Evolutionary conservation across 305 asterid species (phyloP).

Genomic region (Fraxinus velutina): DNA sequence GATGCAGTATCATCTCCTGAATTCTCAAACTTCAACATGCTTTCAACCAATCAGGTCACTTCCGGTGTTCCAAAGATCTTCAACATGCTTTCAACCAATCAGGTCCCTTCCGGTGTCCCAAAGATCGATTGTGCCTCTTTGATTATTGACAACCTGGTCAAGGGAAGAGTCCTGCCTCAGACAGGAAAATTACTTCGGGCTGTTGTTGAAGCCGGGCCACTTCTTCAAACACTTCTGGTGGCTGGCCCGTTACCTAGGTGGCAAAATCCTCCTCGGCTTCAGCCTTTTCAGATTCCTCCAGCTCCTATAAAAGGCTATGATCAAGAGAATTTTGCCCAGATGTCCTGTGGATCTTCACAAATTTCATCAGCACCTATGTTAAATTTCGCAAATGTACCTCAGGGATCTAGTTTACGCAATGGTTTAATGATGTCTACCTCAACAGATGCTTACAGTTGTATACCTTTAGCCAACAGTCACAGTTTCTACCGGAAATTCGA

Average conservation of each 20-base stretch:
- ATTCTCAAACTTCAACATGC: constrained; percentile 37
- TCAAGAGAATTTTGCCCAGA: constrained; percentile 24
- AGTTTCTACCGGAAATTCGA: constrained; percentile 32
- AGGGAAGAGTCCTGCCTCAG: constrained; percentile 48
- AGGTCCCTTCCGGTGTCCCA: constrained; percentile 9
- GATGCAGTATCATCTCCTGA: constrained; percentile 50
- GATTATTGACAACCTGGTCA: constrained; percentile 40
- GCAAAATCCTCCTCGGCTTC: constrained; percentile 71
- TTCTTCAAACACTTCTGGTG: constrained; percentile 53
- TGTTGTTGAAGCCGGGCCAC: constrained; percentile 57
- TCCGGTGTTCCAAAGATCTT: constrained; percentile 21
- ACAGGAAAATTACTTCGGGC: constrained; percentile 57
- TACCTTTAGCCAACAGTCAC: constrained; percentile 40
- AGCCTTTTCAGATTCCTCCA: constrained; percentile 51
- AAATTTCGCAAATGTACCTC: constrained; percentile 26
- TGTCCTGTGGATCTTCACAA: constrained; percentile 43
- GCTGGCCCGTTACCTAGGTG: constrained; percentile 77
- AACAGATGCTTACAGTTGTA: constrained; percentile 22
- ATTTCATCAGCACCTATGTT: constrained; percentile 27
- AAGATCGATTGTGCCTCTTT: constrained; percentile 37
- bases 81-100: constrained; percentile 26
- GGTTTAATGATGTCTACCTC: constrained; percentile 29
- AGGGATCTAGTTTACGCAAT: constrained; percentile 25
- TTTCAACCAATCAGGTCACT: constrained; percentile 15
- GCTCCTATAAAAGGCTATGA: constrained; percentile 41